Conservation (phyloP, 495 filamentous ascomycete genomes). For the Baudoinia panamericana region DNA sequence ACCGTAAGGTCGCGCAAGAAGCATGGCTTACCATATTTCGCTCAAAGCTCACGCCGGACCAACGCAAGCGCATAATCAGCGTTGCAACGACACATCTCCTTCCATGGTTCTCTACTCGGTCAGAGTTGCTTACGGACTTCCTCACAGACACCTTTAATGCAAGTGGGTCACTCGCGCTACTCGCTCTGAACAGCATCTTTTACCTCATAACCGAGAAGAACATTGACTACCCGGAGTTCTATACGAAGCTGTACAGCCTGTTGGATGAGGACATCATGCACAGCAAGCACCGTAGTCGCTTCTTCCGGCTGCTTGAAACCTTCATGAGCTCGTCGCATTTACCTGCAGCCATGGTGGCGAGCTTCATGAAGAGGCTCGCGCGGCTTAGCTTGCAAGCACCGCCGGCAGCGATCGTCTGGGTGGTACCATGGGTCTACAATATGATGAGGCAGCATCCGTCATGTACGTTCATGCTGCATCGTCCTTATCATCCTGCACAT, state of each 20-base stretch:
- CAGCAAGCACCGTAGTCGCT: slow-evolving; percentile 81
- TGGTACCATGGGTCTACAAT: slow-evolving; percentile 92
- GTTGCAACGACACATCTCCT: slow-evolving; percentile 63
- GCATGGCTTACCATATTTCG: slow-evolving; percentile 71
- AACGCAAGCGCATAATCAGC: slow-evolving; percentile 65
- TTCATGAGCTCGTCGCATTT: slow-evolving; percentile 90
- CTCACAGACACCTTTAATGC: slow-evolving; percentile 80
- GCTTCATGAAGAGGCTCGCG: slow-evolving; percentile 86
- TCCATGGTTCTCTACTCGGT: slow-evolving; percentile 65
- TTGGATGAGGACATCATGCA: slow-evolving; percentile 76
- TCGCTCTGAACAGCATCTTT: slow-evolving; percentile 87
- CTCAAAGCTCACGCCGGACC: slow-evolving; percentile 49
- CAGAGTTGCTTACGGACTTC: slow-evolving; percentile 93
- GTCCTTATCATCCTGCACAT: slow-evolving; percentile 34
- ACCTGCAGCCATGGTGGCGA: slow-evolving; percentile 77
- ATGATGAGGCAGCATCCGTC: slow-evolving; percentile 78
- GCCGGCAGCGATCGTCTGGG: slow-evolving; percentile 71
- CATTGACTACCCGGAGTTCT: slow-evolving; percentile 93
- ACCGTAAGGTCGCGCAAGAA: slow-evolving; percentile 59
- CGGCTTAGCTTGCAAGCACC: slow-evolving; percentile 72
- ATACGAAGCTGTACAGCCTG: slow-evolving; percentile 81
- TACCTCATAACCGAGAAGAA: slow-evolving; percentile 88
- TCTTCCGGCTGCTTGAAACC: slow-evolving; percentile 84
- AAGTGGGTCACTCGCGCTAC: slow-evolving; percentile 71
- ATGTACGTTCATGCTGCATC: slow-evolving; percentile 91